Evolutionary conservation across 305 asterid genomes (phyloP).

Genomic region (Fraxinus sp.): DNA sequence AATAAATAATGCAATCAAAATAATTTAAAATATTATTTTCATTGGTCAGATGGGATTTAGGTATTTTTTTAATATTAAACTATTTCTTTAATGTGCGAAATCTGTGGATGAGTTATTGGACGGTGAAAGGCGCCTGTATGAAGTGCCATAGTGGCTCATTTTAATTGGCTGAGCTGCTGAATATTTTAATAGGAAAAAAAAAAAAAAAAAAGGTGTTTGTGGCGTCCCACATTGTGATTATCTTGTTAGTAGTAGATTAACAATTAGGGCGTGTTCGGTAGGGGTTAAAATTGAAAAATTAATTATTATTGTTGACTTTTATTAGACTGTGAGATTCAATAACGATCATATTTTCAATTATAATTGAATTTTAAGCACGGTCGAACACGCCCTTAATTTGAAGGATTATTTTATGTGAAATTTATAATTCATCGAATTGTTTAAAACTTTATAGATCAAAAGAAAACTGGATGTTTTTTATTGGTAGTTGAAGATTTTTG

Average conservation of each 20-base stretch:
- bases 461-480: neutral
- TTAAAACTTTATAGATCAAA: too few relatives aligned
- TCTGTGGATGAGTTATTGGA: neutral
- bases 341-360: too few relatives aligned
- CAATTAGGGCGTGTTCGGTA: too few relatives aligned
- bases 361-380: too few relatives aligned
- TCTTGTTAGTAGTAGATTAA: neutral
- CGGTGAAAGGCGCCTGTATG: slow-evolving; percentile 18
- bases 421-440: neutral
- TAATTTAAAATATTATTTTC: neutral
- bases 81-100: neutral
- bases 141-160: slow-evolving; percentile 25
- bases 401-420: neutral
- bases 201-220: neutral
- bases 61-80: slow-evolving; percentile 11
- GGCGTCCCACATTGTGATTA: neutral
- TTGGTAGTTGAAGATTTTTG: neutral
- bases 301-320: too few relatives aligned
- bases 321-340: too few relatives aligned
- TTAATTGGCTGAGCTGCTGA: slow-evolving; percentile 21
- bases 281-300: too few relatives aligned
- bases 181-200: neutral
- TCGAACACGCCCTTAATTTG: too few relatives aligned
- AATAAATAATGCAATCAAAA: too few relatives aligned
- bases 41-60: slow-evolving; percentile 29